A percentile compares a stretch with the other conserved stretches of the same genome.
These are phyloP conservation scores for Chenopodium berlandieri DNA, from an alignment of 148 eudicot species.

Conservation along the genomic window DNA sequence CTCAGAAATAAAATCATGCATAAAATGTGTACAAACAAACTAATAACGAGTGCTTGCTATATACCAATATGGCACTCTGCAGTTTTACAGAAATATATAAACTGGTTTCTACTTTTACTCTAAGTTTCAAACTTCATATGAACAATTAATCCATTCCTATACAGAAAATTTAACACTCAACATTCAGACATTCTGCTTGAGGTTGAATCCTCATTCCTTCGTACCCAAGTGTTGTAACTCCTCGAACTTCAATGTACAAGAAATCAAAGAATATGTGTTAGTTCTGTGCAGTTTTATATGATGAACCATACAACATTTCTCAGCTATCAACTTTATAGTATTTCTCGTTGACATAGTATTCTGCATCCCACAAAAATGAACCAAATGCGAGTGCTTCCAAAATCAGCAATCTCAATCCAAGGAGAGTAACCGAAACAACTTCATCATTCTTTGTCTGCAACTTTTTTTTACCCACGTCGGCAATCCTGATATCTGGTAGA, in stretches of 20 bases:
- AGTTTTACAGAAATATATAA: too few species aligned
- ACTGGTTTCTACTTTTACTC: too few species aligned
- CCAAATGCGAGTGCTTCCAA: slow-evolving; percentile 95
- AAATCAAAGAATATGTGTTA: slow-evolving; percentile 1
- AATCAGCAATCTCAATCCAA: slow-evolving; percentile 75
- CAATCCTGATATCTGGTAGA: slow-evolving; percentile 71
- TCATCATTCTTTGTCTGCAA: slow-evolving; percentile 63
- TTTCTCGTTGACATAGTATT: slow-evolving; percentile 73
- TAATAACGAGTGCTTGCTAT: too few species aligned
- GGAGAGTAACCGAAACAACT: slow-evolving; percentile 42
- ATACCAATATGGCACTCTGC: too few species aligned
- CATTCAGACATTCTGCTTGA: not conserved
- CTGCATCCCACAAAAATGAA: slow-evolving; percentile 91
- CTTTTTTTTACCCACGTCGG: slow-evolving; percentile 42
- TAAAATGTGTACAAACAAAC: too few species aligned
- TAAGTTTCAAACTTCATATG: too few species aligned
- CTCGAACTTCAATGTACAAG: not conserved
- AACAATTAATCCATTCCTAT: too few species aligned
- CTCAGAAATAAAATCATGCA: too few species aligned
- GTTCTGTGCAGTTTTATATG: not conserved
- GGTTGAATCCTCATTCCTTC: not conserved
- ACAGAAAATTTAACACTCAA: too few species aligned
- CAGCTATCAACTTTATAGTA: slow-evolving; percentile 56
- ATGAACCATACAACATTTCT: slow-evolving; percentile 13
- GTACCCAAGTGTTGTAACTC: not conserved